phyloP scores from a whole-genome alignment of 108 stramenopile species.

The Epipyxis sp. region DNA sequence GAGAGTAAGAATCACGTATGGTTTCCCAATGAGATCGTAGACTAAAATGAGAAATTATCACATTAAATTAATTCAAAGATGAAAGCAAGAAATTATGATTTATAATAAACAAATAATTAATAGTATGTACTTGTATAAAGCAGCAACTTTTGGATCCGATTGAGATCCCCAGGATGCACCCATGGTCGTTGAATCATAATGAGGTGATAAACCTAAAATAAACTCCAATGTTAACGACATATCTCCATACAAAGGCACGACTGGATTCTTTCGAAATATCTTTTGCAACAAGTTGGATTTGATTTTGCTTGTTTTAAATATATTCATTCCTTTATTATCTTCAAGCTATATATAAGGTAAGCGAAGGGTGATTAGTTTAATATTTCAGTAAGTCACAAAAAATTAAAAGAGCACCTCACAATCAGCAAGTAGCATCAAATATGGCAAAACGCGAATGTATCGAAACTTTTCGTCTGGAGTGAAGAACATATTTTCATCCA shows the following conservation, averaged over 20 bases:
- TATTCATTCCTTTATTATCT: conserved; percentile 10
- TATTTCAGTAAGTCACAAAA: too few relatives aligned
- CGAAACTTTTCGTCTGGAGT: conserved; percentile 54
- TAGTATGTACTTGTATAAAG: too few relatives aligned
- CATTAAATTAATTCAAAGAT: too few relatives aligned
- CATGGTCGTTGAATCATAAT: conserved; percentile 13
- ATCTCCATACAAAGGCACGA: conserved; percentile 44
- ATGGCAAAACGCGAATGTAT: conserved; percentile 47
- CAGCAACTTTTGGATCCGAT: too few relatives aligned
- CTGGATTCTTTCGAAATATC: conserved; percentile 44
- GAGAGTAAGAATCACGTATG: not conserved
- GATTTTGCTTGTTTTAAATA: conserved; percentile 46
- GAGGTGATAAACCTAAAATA: conserved; percentile 26
- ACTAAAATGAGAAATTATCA: too few relatives aligned
- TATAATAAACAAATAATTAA: too few relatives aligned
- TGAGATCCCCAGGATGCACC: too few relatives aligned
- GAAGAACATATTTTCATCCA: conserved; percentile 42
- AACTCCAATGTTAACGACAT: conserved; percentile 29
- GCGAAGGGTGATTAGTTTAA: too few relatives aligned
- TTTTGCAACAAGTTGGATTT: conserved; percentile 39
- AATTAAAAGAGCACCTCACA: too few relatives aligned
- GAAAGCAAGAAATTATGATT: too few relatives aligned
- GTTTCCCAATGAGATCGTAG: too few relatives aligned
- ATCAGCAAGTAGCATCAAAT: conserved; percentile 47
- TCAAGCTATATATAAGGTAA: too few relatives aligned